These are phyloP conservation scores for Trypanosoma mega DNA, from an alignment of 208 protist genomes.

Conservation along the genomic window DNA sequence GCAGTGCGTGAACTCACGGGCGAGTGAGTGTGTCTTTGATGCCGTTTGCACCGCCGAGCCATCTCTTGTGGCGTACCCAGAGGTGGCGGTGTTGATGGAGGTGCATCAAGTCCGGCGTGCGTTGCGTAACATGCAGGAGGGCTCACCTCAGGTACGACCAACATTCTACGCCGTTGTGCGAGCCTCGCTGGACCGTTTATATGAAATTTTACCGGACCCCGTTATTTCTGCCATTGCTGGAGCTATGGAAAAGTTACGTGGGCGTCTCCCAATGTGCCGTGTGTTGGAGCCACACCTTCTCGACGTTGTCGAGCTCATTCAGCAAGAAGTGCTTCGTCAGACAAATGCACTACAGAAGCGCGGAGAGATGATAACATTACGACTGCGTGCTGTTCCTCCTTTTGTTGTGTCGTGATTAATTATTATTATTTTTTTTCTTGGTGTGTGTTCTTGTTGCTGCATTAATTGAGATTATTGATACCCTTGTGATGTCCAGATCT, in stretches of 20 bases:
- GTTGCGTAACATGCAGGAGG: slow-evolving; percentile 50
- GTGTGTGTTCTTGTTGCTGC: too few relatives aligned
- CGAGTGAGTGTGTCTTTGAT: slow-evolving; percentile 31
- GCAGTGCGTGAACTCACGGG: slow-evolving; percentile 26
- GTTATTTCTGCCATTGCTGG: slow-evolving; percentile 51
- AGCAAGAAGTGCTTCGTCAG: slow-evolving; percentile 19
- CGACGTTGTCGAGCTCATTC: slow-evolving; percentile 24
- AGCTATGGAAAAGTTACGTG: slow-evolving; percentile 25
- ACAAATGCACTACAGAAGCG: slow-evolving; percentile 25
- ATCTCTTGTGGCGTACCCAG: slow-evolving; percentile 40
- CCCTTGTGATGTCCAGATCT: background rate
- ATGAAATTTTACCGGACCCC: slow-evolving; percentile 56
- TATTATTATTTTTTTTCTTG: background rate
- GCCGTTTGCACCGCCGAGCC: slow-evolving; percentile 8
- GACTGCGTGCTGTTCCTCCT: slow-evolving; percentile 12
- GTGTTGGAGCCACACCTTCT: slow-evolving; percentile 19
- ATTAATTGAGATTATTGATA: too few relatives aligned
- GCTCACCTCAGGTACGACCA: slow-evolving; percentile 24
- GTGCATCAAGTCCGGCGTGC: slow-evolving; percentile 47
- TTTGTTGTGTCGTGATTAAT: slow-evolving; percentile 17
- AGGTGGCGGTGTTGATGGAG: slow-evolving; percentile 47
- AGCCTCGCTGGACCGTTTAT: slow-evolving; percentile 31
- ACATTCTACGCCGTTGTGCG: slow-evolving; percentile 26
- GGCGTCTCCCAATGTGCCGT: background rate
- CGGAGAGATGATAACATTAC: slow-evolving; percentile 17